Evolutionary conservation across 495 filamentous ascomycete species (phyloP).

Genomic region (Hypoxylon fuscum): DNA sequence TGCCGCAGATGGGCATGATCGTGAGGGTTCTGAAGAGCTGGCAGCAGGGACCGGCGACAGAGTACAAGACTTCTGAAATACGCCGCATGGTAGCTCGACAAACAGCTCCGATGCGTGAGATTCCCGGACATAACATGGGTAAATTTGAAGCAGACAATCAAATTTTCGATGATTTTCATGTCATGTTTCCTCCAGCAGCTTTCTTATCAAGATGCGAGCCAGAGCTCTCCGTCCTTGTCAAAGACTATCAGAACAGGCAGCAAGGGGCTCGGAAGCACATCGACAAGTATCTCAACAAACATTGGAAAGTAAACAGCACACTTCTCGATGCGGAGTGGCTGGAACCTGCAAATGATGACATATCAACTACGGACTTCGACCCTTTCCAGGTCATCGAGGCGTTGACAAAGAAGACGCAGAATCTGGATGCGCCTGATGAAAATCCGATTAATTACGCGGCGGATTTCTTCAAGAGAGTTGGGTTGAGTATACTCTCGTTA

Average conservation of each 20-base stretch:
- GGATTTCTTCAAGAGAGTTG: constrained; percentile 25
- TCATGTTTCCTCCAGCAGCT: constrained; percentile 40
- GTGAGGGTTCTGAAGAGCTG: constrained; percentile 24
- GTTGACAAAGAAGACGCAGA: not conserved
- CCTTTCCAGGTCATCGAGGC: constrained; percentile 1
- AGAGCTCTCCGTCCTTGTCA: constrained; percentile 33
- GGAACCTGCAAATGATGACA: constrained; percentile 12
- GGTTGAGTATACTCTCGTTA: constrained; percentile 27
- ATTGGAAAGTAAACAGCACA: constrained; percentile 48
- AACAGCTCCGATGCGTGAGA: not conserved
- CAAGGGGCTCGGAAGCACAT: constrained; percentile 26
- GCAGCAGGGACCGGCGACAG: constrained; percentile 22
- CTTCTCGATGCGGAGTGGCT: constrained; percentile 44
- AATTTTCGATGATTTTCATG: constrained; percentile 38
- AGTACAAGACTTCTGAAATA: constrained; percentile 27
- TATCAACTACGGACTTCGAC: not conserved
- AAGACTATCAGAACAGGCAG: constrained; percentile 7
- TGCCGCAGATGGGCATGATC: constrained; percentile 10
- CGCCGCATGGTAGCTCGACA: constrained; percentile 1
- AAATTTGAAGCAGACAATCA: constrained; percentile 36
- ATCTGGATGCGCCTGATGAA: not conserved
- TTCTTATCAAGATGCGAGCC: constrained; percentile 33
- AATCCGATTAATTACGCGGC: constrained; percentile 12
- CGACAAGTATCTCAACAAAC: constrained; percentile 33
- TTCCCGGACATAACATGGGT: not conserved